These are phyloP conservation scores for Paramecium tetraurelia DNA, from an alignment of 73 alveolate genomes.

Conservation along the genomic window DNA sequence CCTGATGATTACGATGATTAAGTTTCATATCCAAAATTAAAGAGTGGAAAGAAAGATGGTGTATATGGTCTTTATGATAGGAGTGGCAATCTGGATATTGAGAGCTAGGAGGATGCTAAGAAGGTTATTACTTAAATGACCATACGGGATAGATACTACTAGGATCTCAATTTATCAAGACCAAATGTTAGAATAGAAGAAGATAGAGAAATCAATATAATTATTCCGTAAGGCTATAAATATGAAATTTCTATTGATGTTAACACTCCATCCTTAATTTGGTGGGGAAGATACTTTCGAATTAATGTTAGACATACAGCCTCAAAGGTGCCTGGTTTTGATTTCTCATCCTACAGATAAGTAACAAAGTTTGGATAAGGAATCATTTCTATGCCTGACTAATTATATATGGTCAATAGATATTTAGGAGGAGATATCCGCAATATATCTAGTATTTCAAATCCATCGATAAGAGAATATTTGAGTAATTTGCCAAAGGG, in stretches of 20 bases:
- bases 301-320: slow-evolving; percentile 35
- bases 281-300: not conserved
- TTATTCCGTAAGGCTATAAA: slow-evolving; percentile 77
- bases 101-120: not conserved
- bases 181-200: not conserved
- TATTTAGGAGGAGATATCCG: not conserved
- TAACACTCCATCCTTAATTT: slow-evolving; percentile 58
- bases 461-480: slow-evolving; percentile 40
- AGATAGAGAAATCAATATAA: slow-evolving; percentile 67
- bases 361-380: not conserved
- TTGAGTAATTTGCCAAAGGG: not conserved
- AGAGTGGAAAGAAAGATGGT: slow-evolving; percentile 43
- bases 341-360: slow-evolving; percentile 19
- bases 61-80: slow-evolving; percentile 51
- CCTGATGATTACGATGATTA: slow-evolving; percentile 69
- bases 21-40: slow-evolving; percentile 60
- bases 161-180: not conserved
- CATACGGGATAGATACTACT: not conserved
- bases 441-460: slow-evolving; percentile 52
- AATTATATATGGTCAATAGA: not conserved
- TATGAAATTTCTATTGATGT: slow-evolving; percentile 71
- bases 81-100: slow-evolving; percentile 28
- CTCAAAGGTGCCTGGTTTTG: not conserved
- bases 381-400: not conserved
- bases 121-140: not conserved